Percentiles rank a stretch among this genome's conserved stretches.
Conservation (phyloP, 371 early-diverging fungal genomes). For the Encephalitozoon hellem region DNA sequence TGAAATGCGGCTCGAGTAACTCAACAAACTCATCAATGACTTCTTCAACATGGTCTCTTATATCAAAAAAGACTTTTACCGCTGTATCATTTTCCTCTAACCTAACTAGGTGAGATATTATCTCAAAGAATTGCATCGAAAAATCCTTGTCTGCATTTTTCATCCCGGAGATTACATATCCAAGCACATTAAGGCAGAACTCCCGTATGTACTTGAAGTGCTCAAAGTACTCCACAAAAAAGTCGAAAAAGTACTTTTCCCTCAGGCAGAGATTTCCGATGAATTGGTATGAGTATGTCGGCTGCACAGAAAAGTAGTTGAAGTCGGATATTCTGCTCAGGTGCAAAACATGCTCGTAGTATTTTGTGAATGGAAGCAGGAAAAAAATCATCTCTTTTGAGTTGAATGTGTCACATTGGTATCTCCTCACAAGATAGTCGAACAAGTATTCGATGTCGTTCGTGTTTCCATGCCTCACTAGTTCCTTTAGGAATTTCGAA, state of each 20-base stretch:
- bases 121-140: constrained; percentile 23
- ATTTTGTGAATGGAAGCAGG: constrained; percentile 30
- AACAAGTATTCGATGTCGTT: constrained; percentile 29
- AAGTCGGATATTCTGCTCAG: not conserved
- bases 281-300: constrained; percentile 8
- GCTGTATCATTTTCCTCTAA: not conserved
- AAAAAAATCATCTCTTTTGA: constrained; percentile 40
- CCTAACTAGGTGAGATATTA: not conserved
- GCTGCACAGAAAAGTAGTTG: constrained; percentile 1
- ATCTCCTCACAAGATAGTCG: constrained; percentile 48
- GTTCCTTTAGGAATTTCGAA: constrained; percentile 14
- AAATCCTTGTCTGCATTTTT: constrained; percentile 6
- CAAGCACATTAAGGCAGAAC: constrained; percentile 19
- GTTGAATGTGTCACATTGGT: constrained; percentile 38
- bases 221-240: constrained; percentile 40
- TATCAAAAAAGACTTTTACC: constrained; percentile 1
- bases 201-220: constrained; percentile 7
- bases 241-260: constrained; percentile 21
- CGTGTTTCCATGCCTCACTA: not conserved
- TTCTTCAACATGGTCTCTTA: constrained; percentile 19
- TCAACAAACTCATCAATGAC: constrained; percentile 19
- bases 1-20: not conserved
- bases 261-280: constrained; percentile 20
- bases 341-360: constrained; percentile 14
- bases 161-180: not conserved